Conservation (phyloP, 208 protist genomes). For the Trypanosoma congolense region DNA sequence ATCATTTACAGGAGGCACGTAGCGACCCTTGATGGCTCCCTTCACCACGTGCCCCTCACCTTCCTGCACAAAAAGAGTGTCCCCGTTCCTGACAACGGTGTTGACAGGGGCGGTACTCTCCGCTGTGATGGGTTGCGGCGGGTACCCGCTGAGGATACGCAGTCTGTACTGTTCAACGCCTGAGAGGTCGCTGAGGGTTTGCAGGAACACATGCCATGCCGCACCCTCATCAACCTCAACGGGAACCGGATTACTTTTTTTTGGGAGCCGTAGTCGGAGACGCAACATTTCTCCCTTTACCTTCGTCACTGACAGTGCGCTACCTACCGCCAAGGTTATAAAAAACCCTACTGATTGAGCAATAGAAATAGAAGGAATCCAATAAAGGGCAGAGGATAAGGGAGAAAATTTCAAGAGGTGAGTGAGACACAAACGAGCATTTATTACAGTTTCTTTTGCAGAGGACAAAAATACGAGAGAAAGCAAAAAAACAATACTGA, state of each 20-base stretch:
- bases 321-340: conserved; percentile 10
- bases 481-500: too few relatives aligned
- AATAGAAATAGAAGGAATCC: neutral
- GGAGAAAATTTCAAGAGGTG: too few relatives aligned
- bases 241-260: conserved; percentile 27
- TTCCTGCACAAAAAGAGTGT: conserved; percentile 79
- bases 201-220: conserved; percentile 33
- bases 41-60: conserved; percentile 58
- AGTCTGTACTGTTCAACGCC: conserved; percentile 36
- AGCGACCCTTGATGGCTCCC: conserved; percentile 53
- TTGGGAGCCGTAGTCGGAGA: conserved; percentile 68
- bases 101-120: conserved; percentile 25
- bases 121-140: conserved; percentile 61
- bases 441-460: too few relatives aligned
- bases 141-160: conserved; percentile 69
- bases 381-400: neutral
- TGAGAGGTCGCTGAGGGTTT: conserved; percentile 26
- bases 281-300: conserved; percentile 24
- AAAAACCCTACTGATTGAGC: neutral
- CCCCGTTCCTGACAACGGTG: conserved; percentile 39
- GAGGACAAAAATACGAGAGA: too few relatives aligned
- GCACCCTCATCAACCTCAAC: conserved; percentile 37
- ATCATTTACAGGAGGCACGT: conserved; percentile 73
- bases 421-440: too few relatives aligned
- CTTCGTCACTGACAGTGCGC: neutral